phyloP scores from a whole-genome alignment of 257 asterid genomes.

The Capsicum baccatum region DNA sequence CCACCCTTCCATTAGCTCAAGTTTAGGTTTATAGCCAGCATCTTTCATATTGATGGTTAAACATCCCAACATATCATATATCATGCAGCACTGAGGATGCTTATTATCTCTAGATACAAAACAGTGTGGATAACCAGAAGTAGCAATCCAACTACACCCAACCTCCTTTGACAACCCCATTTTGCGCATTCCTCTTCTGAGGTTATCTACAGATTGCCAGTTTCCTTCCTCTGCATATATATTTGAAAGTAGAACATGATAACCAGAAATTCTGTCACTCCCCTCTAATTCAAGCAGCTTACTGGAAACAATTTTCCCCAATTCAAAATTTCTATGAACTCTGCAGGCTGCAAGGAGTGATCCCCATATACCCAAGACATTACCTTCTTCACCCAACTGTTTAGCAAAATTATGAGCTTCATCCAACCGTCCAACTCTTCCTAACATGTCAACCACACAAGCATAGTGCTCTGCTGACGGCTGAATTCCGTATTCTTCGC shows the following conservation, averaged over 20 bases:
- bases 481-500: constrained; percentile 52
- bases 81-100: constrained; percentile 52
- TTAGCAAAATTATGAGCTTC: constrained; percentile 75
- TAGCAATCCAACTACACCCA: constrained; percentile 89
- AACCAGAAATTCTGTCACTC: constrained; percentile 52
- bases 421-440: constrained; percentile 81
- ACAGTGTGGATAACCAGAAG: constrained; percentile 53
- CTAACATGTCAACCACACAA: constrained; percentile 85
- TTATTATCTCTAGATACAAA: constrained; percentile 66
- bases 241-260: constrained; percentile 80
- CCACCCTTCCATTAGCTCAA: constrained; percentile 43
- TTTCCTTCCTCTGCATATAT: constrained; percentile 88
- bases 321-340: constrained; percentile 64
- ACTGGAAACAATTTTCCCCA: constrained; percentile 77
- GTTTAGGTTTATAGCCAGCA: constrained; percentile 48
- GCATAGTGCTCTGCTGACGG: constrained; percentile 77
- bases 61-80: constrained; percentile 53
- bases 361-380: constrained; percentile 76
- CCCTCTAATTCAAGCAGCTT: constrained; percentile 68
- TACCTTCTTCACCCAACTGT: constrained; percentile 59
- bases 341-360: constrained; percentile 82
- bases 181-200: constrained; percentile 67
- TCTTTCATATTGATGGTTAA: constrained; percentile 70
- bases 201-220: constrained; percentile 67
- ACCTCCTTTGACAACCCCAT: constrained; percentile 74